A percentile compares a stretch with the other conserved stretches of the same genome.
These are phyloP conservation scores for Trametes villosa DNA, from an alignment of 768 basidiomycete species.

Conservation along the genomic window DNA sequence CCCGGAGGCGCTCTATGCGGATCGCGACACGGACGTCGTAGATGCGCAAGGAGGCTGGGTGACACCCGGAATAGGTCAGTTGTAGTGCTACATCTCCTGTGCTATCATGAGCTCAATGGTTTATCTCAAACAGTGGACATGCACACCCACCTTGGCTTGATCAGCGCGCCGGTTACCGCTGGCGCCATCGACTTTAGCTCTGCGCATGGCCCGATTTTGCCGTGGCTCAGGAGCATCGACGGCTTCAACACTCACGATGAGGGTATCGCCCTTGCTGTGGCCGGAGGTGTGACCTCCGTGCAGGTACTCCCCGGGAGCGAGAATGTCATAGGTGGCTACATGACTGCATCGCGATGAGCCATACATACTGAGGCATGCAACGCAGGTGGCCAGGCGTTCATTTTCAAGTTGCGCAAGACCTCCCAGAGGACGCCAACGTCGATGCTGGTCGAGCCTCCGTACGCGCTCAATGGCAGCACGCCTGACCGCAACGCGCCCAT, in stretches of 20 bases:
- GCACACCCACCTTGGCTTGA: conserved; percentile 75
- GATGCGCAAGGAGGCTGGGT: conserved; percentile 69
- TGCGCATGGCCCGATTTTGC: conserved; percentile 64
- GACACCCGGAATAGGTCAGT: conserved; percentile 63
- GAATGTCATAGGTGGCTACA: conserved; percentile 73
- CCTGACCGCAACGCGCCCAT: conserved; percentile 45
- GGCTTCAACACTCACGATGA: conserved; percentile 88
- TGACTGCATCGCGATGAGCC: not conserved
- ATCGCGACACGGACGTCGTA: conserved; percentile 53
- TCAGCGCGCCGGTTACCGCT: conserved; percentile 57
- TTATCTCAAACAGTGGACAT: conserved; percentile 39
- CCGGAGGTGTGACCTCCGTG: conserved; percentile 88
- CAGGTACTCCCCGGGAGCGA: conserved; percentile 79
- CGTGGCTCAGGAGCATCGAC: conserved; percentile 84
- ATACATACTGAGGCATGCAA: not conserved
- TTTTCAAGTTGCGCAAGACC: conserved; percentile 84
- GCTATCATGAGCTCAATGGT: not conserved
- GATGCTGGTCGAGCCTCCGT: conserved; percentile 86
- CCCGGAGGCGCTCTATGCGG: conserved; percentile 39
- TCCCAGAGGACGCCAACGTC: conserved; percentile 74
- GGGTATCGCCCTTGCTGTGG: conserved; percentile 69
- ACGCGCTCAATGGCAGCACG: conserved; percentile 54
- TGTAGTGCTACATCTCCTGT: conserved; percentile 26
- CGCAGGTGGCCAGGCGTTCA: conserved; percentile 84
- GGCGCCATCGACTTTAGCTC: conserved; percentile 60